Evolutionary conservation across 2,329 filamentous ascomycete genomes (phyloP).

Genomic region (Mycosphaerella sp.): DNA sequence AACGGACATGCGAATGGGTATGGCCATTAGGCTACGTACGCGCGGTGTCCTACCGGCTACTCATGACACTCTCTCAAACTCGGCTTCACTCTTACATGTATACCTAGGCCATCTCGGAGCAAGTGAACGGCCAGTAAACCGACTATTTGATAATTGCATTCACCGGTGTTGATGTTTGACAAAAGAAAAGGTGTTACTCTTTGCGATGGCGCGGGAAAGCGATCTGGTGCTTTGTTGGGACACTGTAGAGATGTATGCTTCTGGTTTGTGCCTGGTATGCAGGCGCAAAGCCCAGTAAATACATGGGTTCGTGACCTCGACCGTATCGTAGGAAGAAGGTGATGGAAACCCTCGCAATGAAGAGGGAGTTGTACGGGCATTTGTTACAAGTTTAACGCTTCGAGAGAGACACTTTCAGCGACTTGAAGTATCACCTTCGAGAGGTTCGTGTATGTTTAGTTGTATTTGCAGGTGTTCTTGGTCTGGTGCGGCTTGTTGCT

Average conservation of each 20-base stretch:
- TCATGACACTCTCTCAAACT: not conserved
- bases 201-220: not conserved
- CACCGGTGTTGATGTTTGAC: conserved; percentile 1
- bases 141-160: conserved; percentile 2
- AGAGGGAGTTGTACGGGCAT: not conserved
- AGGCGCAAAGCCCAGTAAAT: not conserved
- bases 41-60: not conserved
- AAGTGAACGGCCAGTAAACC: not conserved
- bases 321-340: too few relatives aligned
- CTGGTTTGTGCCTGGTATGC: not conserved
- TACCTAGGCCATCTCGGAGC: conserved; percentile 2
- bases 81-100: not conserved
- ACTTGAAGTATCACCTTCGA: not conserved
- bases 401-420: not conserved
- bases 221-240: not conserved
- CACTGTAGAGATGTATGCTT: not conserved
- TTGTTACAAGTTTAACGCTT: not conserved
- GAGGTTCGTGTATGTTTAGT: not conserved
- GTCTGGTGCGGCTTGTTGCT: not conserved
- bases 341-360: too few relatives aligned
- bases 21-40: not conserved
- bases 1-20: conserved; percentile 4
- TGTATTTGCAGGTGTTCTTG: not conserved
- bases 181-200: not conserved
- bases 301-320: not conserved